Evolutionary conservation across 176 grass and related monocot species (phyloP).

Genomic region (Urochloa ruziziensis): DNA sequence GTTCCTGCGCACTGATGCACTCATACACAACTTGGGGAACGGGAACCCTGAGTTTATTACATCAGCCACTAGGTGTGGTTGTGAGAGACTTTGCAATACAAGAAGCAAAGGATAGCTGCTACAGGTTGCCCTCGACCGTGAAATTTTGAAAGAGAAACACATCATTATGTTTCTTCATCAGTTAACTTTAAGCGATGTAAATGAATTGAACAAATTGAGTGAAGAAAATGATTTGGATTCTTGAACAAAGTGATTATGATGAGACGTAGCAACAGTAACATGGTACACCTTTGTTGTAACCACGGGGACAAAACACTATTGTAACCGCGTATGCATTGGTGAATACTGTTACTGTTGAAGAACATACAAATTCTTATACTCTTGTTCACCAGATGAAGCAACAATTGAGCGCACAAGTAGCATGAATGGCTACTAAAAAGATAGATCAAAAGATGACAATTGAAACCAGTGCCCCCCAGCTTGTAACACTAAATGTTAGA

Average conservation of each 20-base stretch:
- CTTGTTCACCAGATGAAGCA: conserved; percentile 12
- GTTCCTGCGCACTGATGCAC: too few species aligned
- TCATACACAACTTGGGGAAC: neutral
- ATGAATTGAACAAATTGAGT: neutral
- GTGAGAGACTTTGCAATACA: neutral
- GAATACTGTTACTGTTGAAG: conserved; percentile 16
- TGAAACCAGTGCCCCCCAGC: conserved; percentile 16
- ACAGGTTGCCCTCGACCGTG: too few species aligned
- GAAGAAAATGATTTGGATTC: neutral
- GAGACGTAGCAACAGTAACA: neutral
- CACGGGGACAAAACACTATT: neutral
- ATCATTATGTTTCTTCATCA: neutral
- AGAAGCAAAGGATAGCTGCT: too few species aligned
- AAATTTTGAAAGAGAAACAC: neutral
- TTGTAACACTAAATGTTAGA: conserved; percentile 21
- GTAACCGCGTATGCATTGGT: neutral
- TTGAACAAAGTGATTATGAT: neutral
- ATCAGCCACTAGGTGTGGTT: neutral
- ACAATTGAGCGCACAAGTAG: conserved; percentile 5
- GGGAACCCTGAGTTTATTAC: neutral
- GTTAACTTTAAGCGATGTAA: neutral
- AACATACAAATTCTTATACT: conserved; percentile 25
- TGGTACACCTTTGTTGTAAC: neutral
- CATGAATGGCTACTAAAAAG: neutral
- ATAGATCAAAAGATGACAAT: neutral